phyloP scores from a whole-genome alignment of 164 flowering plant species.

The Malania oleifera region DNA sequence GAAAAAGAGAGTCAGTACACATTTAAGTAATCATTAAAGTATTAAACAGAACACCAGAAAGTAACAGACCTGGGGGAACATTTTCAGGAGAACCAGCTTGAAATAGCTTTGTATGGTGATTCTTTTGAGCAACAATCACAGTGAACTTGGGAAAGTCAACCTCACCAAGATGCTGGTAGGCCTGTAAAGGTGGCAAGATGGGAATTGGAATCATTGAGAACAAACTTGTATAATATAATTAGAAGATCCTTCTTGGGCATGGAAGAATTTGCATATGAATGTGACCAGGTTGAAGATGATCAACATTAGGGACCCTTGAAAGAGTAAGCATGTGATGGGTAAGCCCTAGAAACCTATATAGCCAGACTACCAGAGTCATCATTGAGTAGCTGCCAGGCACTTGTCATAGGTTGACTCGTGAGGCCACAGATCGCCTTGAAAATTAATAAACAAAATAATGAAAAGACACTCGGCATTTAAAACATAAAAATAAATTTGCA shows the following conservation, averaged over 20 bases:
- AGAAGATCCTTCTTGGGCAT: too few species aligned
- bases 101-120: conserved; percentile 80
- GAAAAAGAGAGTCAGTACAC: not conserved
- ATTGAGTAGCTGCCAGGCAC: not conserved
- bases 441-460: not conserved
- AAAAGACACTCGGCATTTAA: not conserved
- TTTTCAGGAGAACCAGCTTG: conserved; percentile 47
- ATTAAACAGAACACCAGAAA: not conserved
- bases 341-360: too few species aligned
- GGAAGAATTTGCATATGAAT: too few species aligned
- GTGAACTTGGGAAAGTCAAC: conserved; percentile 68
- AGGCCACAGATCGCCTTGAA: not conserved
- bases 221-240: too few species aligned
- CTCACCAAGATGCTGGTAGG: conserved; percentile 58
- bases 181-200: too few species aligned
- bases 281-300: too few species aligned
- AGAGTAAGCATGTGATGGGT: too few species aligned
- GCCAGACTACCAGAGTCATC: too few species aligned
- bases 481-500: not conserved
- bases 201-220: too few species aligned
- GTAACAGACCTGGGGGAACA: conserved; percentile 70
- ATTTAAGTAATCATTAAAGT: not conserved
- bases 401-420: not conserved
- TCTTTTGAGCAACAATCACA: conserved; percentile 74
- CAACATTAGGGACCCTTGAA: too few species aligned